phyloP scores from a whole-genome alignment of 2,329 filamentous ascomycete species.

The Thyridium curvatum region DNA sequence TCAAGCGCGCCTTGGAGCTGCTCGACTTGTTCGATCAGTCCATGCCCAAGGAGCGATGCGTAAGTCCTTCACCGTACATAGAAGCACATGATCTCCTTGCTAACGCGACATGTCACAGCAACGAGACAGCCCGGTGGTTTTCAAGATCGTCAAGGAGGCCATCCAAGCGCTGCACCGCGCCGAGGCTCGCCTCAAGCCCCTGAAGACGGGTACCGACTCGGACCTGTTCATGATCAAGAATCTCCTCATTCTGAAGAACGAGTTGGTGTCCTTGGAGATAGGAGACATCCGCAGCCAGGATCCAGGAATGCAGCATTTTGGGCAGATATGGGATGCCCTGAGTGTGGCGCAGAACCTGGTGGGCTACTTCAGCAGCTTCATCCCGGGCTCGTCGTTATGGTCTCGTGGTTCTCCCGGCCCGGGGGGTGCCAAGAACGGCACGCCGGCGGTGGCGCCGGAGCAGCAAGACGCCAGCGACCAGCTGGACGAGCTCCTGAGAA shows the following conservation, averaged over 20 bases:
- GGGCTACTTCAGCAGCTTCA: slow-evolving; percentile 51
- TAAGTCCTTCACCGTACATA: slow-evolving; percentile 26
- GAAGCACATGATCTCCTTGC: slow-evolving; percentile 9
- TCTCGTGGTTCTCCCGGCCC: slow-evolving; percentile 20
- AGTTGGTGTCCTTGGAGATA: slow-evolving; percentile 93
- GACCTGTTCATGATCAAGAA: slow-evolving; percentile 95
- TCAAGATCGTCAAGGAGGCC: slow-evolving; percentile 80
- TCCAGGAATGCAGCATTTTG: slow-evolving; percentile 53
- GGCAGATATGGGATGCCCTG: slow-evolving; percentile 59
- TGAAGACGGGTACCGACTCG: slow-evolving; percentile 57
- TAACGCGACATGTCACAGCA: slow-evolving; percentile 22
- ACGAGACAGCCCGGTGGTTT: slow-evolving; percentile 49
- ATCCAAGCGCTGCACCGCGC: slow-evolving; percentile 77
- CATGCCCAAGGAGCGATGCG: slow-evolving; percentile 58
- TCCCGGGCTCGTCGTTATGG: slow-evolving; percentile 49
- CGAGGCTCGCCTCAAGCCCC: slow-evolving; percentile 61
- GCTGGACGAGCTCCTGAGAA: slow-evolving; percentile 54
- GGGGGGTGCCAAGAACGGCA: slow-evolving; percentile 9
- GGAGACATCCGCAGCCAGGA: slow-evolving; percentile 55
- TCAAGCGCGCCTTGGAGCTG: slow-evolving; percentile 52
- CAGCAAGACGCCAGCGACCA: slow-evolving; percentile 57
- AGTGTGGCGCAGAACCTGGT: slow-evolving; percentile 47
- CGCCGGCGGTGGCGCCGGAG: slow-evolving; percentile 7
- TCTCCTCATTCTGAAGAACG: slow-evolving; percentile 88
- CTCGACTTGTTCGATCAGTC: slow-evolving; percentile 57